phyloP scores from a whole-genome alignment of 2,329 filamentous ascomycete genomes.

The Trematosphaeria pertusa region DNA sequence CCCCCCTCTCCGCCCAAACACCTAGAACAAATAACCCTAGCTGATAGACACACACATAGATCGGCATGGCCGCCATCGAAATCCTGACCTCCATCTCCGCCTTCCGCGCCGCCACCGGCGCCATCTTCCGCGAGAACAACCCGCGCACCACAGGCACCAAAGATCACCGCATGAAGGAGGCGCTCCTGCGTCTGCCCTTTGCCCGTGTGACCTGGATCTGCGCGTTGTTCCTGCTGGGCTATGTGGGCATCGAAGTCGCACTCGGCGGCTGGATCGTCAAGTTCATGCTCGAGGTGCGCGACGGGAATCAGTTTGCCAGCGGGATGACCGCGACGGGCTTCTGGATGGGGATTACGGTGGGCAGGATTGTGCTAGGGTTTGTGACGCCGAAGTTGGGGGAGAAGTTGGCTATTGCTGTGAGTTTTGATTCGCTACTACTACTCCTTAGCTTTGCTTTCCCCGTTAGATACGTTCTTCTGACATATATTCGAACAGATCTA shows the following conservation, averaged over 20 bases:
- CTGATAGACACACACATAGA: conserved; percentile 33
- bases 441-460: not conserved
- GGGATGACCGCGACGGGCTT: conserved; percentile 81
- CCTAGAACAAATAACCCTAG: too few species aligned
- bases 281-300: conserved; percentile 82
- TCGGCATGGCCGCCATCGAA: conserved; percentile 65
- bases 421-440: conserved; percentile 14
- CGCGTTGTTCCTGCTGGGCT: conserved; percentile 76
- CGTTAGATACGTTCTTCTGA: too few species aligned
- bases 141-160: conserved; percentile 52
- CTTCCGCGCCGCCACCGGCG: conserved; percentile 70
- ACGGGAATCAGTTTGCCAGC: conserved; percentile 72
- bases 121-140: conserved; percentile 62
- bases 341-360: conserved; percentile 82
- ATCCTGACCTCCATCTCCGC: conserved; percentile 58
- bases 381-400: conserved; percentile 77
- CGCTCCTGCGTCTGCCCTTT: conserved; percentile 54
- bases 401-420: conserved; percentile 60
- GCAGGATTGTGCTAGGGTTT: conserved; percentile 76
- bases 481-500: too few species aligned
- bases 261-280: conserved; percentile 83
- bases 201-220: conserved; percentile 74
- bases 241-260: conserved; percentile 79
- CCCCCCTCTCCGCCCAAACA: not conserved
- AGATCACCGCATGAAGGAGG: conserved; percentile 60